Base-by-base conservation (phyloP, 1,139 yeast species). In the Lodderomyces oxycetoniae region DNA sequence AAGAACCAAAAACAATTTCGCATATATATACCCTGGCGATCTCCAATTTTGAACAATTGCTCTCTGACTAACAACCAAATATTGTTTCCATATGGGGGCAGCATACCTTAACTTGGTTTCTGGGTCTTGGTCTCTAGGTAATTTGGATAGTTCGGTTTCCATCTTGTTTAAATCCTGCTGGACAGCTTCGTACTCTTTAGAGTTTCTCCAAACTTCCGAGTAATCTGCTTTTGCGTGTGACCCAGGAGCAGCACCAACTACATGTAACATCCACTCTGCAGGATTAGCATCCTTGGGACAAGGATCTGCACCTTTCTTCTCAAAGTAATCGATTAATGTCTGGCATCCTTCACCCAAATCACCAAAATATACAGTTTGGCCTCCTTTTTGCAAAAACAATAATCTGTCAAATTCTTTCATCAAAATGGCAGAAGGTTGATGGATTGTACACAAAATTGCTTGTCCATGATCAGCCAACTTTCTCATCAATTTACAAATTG, bases 321-420 rank as follows among this genome's bases (percentile, higher is more conserved):
- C 83, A 45, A 79, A 79, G 49, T 79, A 79, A 28, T 59, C 48
- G 34, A 73, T 58, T 48, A 79, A 55, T 3, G 74, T 62, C 9
- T 49, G 33, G 38, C 82, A 76, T 46, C 67, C 65, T 37, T 60
- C 53, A 41, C 84, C 85, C 48, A 77, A 74, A 43, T 77, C 81
- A 41, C 84, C 84, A 50, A 77, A 77, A 53, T 79, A 79, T 26
- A 78, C 84, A 42, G 82, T 77, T 53, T 68, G 61, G 42, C 85
- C 85, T 41, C 69, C 69, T 42, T 49, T 57, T 47, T 61, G 67
- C 43, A 63, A 54, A 39, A 63, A 61, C 41, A 63, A 55, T 33
- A 63, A 48, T 32, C 66, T 50, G 39, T 61, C 67, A 37, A 61
- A 61, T 36, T 58, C 64, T 36, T 57, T 49, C 45, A 63, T 49